Evolutionary conservation across 352 stramenopile species (phyloP).

Genomic region (Pythium plurisporium): DNA sequence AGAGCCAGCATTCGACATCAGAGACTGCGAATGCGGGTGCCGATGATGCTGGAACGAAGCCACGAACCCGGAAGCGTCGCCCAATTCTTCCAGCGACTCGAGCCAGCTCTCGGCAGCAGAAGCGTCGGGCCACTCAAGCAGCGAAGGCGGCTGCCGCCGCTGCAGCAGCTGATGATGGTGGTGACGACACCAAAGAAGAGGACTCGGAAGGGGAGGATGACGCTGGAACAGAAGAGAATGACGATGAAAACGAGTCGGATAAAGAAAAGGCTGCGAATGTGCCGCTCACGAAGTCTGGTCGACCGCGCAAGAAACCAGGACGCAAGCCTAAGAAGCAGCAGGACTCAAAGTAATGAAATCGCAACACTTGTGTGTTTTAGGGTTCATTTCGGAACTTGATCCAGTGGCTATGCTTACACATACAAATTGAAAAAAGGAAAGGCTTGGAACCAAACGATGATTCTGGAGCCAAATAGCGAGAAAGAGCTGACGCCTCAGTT

Average conservation of each 20-base stretch:
- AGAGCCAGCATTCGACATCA: conserved; percentile 57
- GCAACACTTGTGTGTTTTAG: not conserved
- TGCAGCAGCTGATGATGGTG: conserved; percentile 11
- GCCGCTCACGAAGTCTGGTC: conserved; percentile 37
- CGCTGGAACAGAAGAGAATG: conserved; percentile 18
- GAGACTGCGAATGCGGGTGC: conserved; percentile 23
- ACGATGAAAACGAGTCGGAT: conserved; percentile 19
- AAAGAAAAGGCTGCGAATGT: conserved; percentile 19
- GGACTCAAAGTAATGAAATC: not conserved
- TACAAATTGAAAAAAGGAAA: conserved; percentile 10
- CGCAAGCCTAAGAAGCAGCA: conserved; percentile 35
- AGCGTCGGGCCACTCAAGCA: conserved; percentile 38
- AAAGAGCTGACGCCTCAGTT: too few species aligned
- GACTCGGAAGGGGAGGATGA: conserved; percentile 9
- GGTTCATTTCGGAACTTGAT: conserved; percentile 4
- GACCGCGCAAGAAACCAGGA: conserved; percentile 47
- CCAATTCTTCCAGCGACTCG: conserved; percentile 48
- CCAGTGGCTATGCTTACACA: conserved; percentile 12
- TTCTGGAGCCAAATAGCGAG: too few species aligned
- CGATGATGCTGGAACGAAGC: conserved; percentile 24
- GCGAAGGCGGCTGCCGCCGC: conserved; percentile 24
- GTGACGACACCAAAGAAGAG: conserved; percentile 15
- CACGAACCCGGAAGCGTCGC: conserved; percentile 38
- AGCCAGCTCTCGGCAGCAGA: conserved; percentile 63
- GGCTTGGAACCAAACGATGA: too few species aligned